Evolutionary conservation across 108 stramenopile species (phyloP).

Genomic region (Fistulifera pelliculosa): DNA sequence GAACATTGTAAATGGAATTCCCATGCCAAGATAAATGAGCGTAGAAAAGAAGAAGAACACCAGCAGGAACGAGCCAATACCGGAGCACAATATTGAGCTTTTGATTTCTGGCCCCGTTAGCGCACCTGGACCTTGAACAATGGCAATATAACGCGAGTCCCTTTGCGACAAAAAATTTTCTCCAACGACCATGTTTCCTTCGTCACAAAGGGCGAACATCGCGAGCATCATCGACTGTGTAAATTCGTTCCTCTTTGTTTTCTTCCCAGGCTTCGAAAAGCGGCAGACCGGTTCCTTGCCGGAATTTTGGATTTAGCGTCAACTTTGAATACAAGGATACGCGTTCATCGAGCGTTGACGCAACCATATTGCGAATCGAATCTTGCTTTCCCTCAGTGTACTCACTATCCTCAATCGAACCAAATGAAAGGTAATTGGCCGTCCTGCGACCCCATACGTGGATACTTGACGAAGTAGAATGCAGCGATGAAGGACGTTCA

Average conservation of each 20-base stretch:
- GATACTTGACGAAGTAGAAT: conserved; percentile 17
- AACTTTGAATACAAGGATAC: neutral
- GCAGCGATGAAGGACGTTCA: conserved; percentile 10
- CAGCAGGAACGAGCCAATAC: conserved; percentile 25
- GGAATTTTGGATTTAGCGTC: neutral
- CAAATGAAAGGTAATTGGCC: conserved; percentile 7
- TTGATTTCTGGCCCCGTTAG: conserved; percentile 22
- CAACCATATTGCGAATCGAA: conserved; percentile 7
- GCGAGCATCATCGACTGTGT: conserved; percentile 36
- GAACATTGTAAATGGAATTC: conserved; percentile 1
- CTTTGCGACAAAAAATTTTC: conserved; percentile 29
- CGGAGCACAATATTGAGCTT: conserved; percentile 22
- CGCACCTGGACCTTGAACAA: conserved; percentile 30
- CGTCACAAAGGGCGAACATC: conserved; percentile 48
- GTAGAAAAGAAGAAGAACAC: conserved; percentile 15
- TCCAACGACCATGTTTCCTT: conserved; percentile 34
- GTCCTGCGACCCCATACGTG: conserved; percentile 9
- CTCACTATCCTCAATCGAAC: conserved; percentile 7
- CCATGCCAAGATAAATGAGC: conserved; percentile 14
- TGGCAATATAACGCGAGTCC: conserved; percentile 22
- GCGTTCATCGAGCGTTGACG: neutral
- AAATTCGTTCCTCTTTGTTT: conserved; percentile 33
- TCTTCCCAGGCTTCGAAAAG: conserved; percentile 1
- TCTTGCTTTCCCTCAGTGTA: conserved; percentile 8
- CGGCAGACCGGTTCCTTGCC: neutral